Conservation (phyloP, 2,329 filamentous ascomycete species). For the Pyricularia grisea region DNA sequence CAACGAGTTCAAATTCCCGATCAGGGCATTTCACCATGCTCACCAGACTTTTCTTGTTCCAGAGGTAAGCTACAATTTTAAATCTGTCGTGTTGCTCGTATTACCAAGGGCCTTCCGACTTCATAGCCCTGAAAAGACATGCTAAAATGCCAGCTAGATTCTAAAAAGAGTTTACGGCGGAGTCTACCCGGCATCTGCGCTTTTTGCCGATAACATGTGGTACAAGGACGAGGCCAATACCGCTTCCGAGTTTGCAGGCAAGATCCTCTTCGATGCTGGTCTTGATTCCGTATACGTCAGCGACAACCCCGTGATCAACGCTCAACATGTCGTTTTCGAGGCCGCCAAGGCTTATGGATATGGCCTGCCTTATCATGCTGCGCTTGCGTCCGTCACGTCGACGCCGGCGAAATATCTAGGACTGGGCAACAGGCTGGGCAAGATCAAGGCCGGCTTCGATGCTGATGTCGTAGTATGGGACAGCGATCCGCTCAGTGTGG, state of each 20-base stretch:
- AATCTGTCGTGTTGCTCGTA: background rate
- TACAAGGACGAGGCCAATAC: constrained; percentile 61
- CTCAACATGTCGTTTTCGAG: constrained; percentile 60
- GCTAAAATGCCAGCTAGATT: constrained; percentile 23
- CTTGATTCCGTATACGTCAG: constrained; percentile 60
- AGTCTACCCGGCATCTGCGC: constrained; percentile 13
- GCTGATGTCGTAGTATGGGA: constrained; percentile 56
- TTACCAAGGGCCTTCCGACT: background rate
- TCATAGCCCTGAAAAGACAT: background rate
- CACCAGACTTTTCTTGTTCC: constrained; percentile 58
- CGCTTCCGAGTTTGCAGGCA: constrained; percentile 57
- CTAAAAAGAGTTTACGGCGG: constrained; percentile 45
- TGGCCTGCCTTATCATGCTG: constrained; percentile 51
- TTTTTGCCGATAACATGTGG: constrained; percentile 60
- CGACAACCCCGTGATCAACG: constrained; percentile 61
- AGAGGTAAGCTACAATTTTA: constrained; percentile 33
- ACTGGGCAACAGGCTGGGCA: constrained; percentile 47
- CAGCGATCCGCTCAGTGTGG: constrained; percentile 50
- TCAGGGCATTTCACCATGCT: constrained; percentile 62
- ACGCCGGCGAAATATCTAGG: constrained; percentile 50
- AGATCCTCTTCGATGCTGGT: constrained; percentile 54
- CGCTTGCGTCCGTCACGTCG: constrained; percentile 47
- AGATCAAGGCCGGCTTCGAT: constrained; percentile 52
- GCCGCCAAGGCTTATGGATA: constrained; percentile 51
- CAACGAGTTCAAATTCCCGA: constrained; percentile 60